Evolutionary conservation across 2,329 filamentous ascomycete species (phyloP), one percentile per base, ranked within the genome.

Genomic region (Xenoacremonium recifei): DNA sequence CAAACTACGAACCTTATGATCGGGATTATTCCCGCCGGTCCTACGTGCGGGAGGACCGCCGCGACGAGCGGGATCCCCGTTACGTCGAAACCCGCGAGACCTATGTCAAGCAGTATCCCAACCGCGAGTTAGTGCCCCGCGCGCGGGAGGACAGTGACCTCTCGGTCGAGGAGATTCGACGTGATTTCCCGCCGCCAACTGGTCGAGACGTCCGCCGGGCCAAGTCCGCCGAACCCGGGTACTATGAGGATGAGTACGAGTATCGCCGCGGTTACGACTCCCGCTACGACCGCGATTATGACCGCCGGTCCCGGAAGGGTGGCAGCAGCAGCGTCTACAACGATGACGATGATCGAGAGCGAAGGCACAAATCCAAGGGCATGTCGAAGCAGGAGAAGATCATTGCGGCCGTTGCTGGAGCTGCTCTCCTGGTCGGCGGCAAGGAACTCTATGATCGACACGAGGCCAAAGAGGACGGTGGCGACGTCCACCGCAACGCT

Each of bases 161-260:
- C 19, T 84, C 84, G 3, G 68, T 95, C 60, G 91, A 96, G 68
- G 88, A 95, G 67, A 82, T 95, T 46, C 81, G 82, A 50, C 83
- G 89, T 53, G 87, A 95, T 54, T 95, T 95, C 58, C 88, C 88
- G 21, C 87, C 89, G 6, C 85, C 15, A 11, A 51, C 52, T 9
- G 60, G 73, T 47, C 63, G 65, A 41, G 77, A 79, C 47, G 58
- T 76, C 27, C 77, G 80, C 52, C 79, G 84, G 44, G 73, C 84
- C 53, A 77, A 82, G 55, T 87, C 85, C 6, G 77, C 77, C 42
- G 83, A 84, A 42, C 73, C 76, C 34, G 69, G 71, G 47, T 73
- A 80, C 57, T 77, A 83, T 61, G 77, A 83, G 43, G 78, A 70
- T 49, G 62, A 71, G 35, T 70, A 72, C 48, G 67, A 72, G 40